phyloP scores from a whole-genome alignment of 352 stramenopile species.

The Sclerospora graminicola region DNA sequence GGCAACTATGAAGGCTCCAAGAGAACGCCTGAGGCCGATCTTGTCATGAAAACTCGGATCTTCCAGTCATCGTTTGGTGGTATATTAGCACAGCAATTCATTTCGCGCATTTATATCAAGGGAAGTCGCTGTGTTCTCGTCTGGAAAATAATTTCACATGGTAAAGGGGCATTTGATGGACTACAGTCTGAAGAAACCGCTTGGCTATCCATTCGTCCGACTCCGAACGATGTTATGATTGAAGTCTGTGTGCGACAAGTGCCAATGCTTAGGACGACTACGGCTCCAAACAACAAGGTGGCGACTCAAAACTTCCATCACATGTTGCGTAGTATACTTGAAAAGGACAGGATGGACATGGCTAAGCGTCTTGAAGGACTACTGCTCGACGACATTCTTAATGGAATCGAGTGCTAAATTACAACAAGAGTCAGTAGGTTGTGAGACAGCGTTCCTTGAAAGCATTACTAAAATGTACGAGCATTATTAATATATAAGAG shows the following conservation, averaged over 20 bases:
- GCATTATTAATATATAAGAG: no score
- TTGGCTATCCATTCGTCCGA: conserved; percentile 9
- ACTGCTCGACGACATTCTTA: conserved; percentile 9
- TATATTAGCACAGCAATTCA: conserved; percentile 6
- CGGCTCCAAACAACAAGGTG: neutral
- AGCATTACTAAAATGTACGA: no score
- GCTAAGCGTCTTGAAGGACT: conserved; percentile 4
- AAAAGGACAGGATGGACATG: conserved; percentile 10
- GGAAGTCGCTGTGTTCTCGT: conserved; percentile 30
- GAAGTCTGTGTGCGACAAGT: conserved; percentile 26
- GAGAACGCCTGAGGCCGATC: conserved; percentile 7
- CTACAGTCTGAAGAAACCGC: conserved; percentile 18
- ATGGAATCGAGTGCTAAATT: conserved; percentile 9
- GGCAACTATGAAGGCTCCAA: conserved; percentile 2
- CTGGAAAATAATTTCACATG: conserved; percentile 33
- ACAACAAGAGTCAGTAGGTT: no score
- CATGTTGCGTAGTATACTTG: conserved; percentile 2
- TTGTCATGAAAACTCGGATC: conserved; percentile 19
- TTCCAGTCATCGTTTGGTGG: conserved; percentile 1
- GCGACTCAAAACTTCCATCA: conserved; percentile 13
- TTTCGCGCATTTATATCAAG: conserved; percentile 31
- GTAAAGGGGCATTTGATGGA: conserved; percentile 12
- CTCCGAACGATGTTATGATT: conserved; percentile 7
- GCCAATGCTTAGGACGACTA: conserved; percentile 6
- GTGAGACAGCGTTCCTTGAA: no score